phyloP scores from a whole-genome alignment of 2,329 filamentous ascomycete species.

The Rhytidhysteron rufulum region DNA sequence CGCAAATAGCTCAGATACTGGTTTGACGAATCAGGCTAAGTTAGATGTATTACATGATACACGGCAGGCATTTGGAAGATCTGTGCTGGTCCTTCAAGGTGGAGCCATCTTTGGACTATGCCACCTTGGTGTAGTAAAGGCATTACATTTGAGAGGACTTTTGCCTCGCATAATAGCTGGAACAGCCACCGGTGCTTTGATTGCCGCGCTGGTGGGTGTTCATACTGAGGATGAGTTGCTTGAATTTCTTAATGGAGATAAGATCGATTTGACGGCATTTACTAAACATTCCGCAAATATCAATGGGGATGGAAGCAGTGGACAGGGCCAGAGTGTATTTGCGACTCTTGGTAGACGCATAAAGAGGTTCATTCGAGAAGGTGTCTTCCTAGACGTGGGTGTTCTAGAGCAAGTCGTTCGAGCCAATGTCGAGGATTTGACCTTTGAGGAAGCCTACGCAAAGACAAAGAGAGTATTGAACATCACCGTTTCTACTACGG shows the following conservation, averaged over 20 bases:
- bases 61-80: constrained; percentile 81
- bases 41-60: constrained; percentile 84
- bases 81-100: constrained; percentile 80
- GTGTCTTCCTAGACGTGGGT: constrained; percentile 78
- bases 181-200: constrained; percentile 83
- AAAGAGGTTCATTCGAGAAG: constrained; percentile 66
- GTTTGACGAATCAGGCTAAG: constrained; percentile 71
- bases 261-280: constrained; percentile 81
- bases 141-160: constrained; percentile 73
- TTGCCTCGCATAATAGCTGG: constrained; percentile 88
- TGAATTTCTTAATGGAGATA: constrained; percentile 69
- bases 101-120: constrained; percentile 89
- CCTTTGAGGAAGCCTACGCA: constrained; percentile 88
- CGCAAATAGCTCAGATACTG: constrained; percentile 41
- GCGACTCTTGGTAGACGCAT: constrained; percentile 63
- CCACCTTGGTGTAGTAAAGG: constrained; percentile 86
- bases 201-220: constrained; percentile 81
- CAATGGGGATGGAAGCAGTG: constrained; percentile 15
- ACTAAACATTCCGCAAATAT: constrained; percentile 36
- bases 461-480: constrained; percentile 84
- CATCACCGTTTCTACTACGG: constrained; percentile 79
- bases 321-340: constrained; percentile 31
- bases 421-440: constrained; percentile 81
- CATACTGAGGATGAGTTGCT: constrained; percentile 84
- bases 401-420: constrained; percentile 81